phyloP scores from a whole-genome alignment of 1,284 basidiomycete genomes.

The Trichosporon sp. region DNA sequence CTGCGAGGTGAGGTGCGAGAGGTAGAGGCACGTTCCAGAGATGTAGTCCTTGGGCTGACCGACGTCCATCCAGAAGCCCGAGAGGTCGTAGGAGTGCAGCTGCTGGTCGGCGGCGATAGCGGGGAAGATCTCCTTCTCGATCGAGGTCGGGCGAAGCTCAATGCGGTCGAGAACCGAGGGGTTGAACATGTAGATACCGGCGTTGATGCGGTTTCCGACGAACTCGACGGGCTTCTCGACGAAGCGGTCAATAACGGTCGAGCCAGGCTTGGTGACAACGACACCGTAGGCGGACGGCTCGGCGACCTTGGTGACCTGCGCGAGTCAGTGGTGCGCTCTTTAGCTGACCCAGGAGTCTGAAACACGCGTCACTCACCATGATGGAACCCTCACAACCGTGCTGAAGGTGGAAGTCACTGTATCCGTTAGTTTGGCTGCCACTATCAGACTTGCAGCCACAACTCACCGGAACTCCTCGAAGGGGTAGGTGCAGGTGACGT shows the following conservation, averaged over 20 bases:
- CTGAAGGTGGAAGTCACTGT: constrained; percentile 61
- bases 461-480: constrained; percentile 60
- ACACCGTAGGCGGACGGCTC: constrained; percentile 63
- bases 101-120: constrained; percentile 59
- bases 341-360: constrained; percentile 59
- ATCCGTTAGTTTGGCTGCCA: background rate
- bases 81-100: constrained; percentile 61
- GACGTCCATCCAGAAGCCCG: constrained; percentile 63
- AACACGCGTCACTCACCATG: constrained; percentile 59
- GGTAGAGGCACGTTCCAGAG: constrained; percentile 61
- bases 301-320: constrained; percentile 60
- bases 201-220: constrained; percentile 63
- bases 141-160: constrained; percentile 61
- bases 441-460: no score
- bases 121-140: constrained; percentile 63
- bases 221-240: constrained; percentile 63
- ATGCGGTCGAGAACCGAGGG: constrained; percentile 60
- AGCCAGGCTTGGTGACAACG: constrained; percentile 60
- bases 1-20: constrained; percentile 59
- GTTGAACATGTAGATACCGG: constrained; percentile 64
- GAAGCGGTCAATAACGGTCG: constrained; percentile 61
- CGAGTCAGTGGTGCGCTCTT: constrained; percentile 22
- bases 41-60: constrained; percentile 62
- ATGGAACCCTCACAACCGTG: constrained; percentile 62
- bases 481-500: constrained; percentile 62